Evolutionary conservation across 345 rosid species (phyloP), one percentile per base, ranked within the genome.

Genomic region (Chamaenerion angustifolium): DNA sequence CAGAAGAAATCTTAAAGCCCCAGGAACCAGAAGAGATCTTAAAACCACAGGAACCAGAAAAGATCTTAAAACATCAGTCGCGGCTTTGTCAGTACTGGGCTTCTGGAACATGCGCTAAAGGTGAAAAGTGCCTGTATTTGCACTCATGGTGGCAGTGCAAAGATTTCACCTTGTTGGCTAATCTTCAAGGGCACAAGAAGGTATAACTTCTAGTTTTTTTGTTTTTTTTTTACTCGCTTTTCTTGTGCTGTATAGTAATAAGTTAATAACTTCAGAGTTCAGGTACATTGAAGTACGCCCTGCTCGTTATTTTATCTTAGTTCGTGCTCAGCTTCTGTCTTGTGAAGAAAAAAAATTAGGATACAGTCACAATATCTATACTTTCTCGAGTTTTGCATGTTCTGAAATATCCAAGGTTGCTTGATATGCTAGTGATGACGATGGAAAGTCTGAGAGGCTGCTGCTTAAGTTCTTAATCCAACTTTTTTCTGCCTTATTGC

Each of bases 171-270:
- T 46, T 70, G 65, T 44, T 70, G 51, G 66, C 70, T 15, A 62
- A 54, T 18, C 79, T 74, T 45, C 51, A 35, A 9, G 71, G 71
- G 10, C 79, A 74, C 35, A 50, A 49, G 12, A 58, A 67, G 72
- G 72, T 72, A 60, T 11, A 49, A 6, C 3, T 1, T 21, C 40
- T 1, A 16, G 52, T n/a, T 40, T 37, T n/a, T 4, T 8, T 16
- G 6, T 47, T 45, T 10, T 12, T 10, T 46, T 12, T 0, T 45
- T 23, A 9, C 21, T 56, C n/a, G 13, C 11, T 16, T 14, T 10
- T 43, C 46, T 4, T 10, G 5, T 10, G 1, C 7, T 45, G 25
- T 21, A 45, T 13, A 8, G 16, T 16, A 18, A 9, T 12, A 14
- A 12, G n/a, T 12, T 44, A 16, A 13, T 15, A 9, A 2, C 48